Conservation (phyloP, 106 monocot species). For the Acanthochlamys bracteata region DNA sequence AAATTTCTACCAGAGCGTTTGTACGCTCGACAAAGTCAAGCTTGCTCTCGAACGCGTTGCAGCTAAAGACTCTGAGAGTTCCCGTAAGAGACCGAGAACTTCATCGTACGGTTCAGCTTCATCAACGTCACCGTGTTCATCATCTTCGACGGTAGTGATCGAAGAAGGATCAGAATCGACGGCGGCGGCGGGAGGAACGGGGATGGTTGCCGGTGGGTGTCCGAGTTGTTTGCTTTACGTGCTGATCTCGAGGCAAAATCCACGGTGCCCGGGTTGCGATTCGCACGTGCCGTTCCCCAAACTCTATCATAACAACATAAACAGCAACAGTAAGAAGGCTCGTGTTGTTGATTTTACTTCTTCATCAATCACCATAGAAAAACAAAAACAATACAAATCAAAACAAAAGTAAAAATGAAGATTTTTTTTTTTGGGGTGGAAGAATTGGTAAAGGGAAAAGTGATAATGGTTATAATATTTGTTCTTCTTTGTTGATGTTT, state of each 20-base stretch:
- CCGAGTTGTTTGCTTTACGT: conserved; percentile 69
- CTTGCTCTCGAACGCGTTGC: conserved; percentile 53
- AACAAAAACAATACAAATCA: no score
- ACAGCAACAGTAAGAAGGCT: no score
- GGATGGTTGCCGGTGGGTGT: conserved; percentile 36
- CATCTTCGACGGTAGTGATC: conserved; percentile 12
- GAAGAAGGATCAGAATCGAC: neutral
- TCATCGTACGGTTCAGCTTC: conserved; percentile 7
- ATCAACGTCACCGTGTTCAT: conserved; percentile 13
- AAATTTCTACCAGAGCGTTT: conserved; percentile 53
- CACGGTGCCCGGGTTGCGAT: conserved; percentile 57
- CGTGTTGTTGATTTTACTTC: no score
- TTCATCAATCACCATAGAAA: no score
- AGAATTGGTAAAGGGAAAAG: no score
- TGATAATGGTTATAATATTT: no score
- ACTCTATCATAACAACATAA: no score
- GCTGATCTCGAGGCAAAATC: conserved; percentile 41
- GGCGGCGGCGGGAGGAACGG: neutral
- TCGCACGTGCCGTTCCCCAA: conserved; percentile 28
- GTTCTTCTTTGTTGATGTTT: no score
- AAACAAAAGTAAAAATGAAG: no score
- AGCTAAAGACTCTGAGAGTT: conserved; percentile 2
- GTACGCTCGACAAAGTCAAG: conserved; percentile 65
- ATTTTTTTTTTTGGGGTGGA: no score
- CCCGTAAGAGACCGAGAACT: neutral